These are phyloP conservation scores for Wickerhamomyces alni DNA, from an alignment of 805 yeast genomes.

Conservation along the genomic window DNA sequence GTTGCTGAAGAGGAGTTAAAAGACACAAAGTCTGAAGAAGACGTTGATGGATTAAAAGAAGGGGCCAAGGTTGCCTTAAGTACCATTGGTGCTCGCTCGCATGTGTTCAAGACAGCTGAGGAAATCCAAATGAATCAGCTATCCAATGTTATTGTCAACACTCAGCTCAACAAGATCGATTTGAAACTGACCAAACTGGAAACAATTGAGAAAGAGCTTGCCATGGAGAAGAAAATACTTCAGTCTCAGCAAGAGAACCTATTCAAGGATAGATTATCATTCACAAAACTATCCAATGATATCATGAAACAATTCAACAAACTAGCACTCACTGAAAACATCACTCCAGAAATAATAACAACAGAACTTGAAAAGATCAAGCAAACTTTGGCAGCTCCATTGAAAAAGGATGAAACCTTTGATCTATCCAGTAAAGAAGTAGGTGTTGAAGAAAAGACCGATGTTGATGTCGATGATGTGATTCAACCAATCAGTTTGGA, in stretches of 20 bases:
- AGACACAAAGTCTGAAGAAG: constrained; percentile 9
- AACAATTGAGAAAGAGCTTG: constrained; percentile 59
- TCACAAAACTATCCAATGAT: constrained; percentile 50
- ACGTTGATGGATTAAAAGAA: constrained; percentile 35
- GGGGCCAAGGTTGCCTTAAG: constrained; percentile 71
- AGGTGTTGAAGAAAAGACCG: constrained; percentile 15
- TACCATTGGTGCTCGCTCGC: constrained; percentile 70
- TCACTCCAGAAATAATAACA: constrained; percentile 9
- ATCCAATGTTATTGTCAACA: constrained; percentile 51
- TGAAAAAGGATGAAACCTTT: constrained; percentile 22
- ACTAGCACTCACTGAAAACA: constrained; percentile 25
- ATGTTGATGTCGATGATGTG: constrained; percentile 28
- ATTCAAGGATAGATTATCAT: constrained; percentile 59
- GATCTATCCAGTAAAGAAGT: constrained; percentile 20
- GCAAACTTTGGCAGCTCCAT: constrained; percentile 24
- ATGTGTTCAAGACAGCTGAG: constrained; percentile 72
- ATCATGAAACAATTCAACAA: constrained; percentile 43
- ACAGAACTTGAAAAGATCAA: constrained; percentile 20
- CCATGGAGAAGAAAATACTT: constrained; percentile 53
- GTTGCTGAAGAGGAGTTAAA: constrained; percentile 14
- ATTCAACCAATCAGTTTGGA: constrained; percentile 53
- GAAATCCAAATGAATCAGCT: constrained; percentile 69
- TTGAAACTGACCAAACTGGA: constrained; percentile 54
- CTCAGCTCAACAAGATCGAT: constrained; percentile 58
- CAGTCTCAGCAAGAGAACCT: constrained; percentile 61